phyloP scores from a whole-genome alignment of 352 stramenopile genomes.

The Phytophthora hibernalis region DNA sequence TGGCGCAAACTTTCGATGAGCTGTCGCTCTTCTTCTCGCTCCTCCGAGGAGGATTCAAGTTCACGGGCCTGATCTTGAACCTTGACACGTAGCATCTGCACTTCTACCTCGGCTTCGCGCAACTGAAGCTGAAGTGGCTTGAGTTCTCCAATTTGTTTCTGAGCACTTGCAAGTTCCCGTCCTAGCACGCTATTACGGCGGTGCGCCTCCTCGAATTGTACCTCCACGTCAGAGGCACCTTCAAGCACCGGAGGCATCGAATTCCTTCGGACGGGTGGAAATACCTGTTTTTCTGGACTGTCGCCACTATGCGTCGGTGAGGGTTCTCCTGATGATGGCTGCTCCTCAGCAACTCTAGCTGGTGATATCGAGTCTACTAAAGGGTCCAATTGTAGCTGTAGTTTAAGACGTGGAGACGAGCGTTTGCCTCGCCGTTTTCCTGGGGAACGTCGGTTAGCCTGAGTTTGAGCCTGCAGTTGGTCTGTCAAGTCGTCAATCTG shows the following conservation, averaged over 20 bases:
- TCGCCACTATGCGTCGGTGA: slow-evolving; percentile 26
- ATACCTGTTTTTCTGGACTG: slow-evolving; percentile 32
- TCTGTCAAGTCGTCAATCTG: slow-evolving; percentile 33
- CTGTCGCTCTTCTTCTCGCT: slow-evolving; percentile 55
- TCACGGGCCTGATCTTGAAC: slow-evolving; percentile 40
- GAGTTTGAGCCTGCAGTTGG: slow-evolving; percentile 27
- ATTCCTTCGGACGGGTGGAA: slow-evolving; percentile 19
- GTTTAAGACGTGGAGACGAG: slow-evolving; percentile 24
- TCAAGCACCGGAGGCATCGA: slow-evolving; percentile 32
- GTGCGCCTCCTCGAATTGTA: slow-evolving; percentile 61
- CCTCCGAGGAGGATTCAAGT: slow-evolving; percentile 31
- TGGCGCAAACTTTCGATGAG: slow-evolving; percentile 69
- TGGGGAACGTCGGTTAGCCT: slow-evolving; percentile 32
- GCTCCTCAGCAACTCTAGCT: slow-evolving; percentile 15
- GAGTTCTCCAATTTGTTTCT: slow-evolving; percentile 63
- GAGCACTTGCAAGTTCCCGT: slow-evolving; percentile 58
- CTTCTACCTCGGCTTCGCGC: slow-evolving; percentile 39
- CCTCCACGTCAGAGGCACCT: slow-evolving; percentile 40
- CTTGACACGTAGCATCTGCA: slow-evolving; percentile 38
- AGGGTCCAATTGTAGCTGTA: slow-evolving; percentile 31
- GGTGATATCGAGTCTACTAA: slow-evolving; percentile 1
- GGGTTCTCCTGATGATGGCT: slow-evolving; percentile 29
- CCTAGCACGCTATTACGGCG: slow-evolving; percentile 49
- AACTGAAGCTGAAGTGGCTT: slow-evolving; percentile 53
- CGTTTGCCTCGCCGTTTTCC: slow-evolving; percentile 27